Evolutionary conservation across 2,329 filamentous ascomycete species (phyloP), one percentile per base, ranked within the genome.

Genomic region (Aspergillus amoenus): DNA sequence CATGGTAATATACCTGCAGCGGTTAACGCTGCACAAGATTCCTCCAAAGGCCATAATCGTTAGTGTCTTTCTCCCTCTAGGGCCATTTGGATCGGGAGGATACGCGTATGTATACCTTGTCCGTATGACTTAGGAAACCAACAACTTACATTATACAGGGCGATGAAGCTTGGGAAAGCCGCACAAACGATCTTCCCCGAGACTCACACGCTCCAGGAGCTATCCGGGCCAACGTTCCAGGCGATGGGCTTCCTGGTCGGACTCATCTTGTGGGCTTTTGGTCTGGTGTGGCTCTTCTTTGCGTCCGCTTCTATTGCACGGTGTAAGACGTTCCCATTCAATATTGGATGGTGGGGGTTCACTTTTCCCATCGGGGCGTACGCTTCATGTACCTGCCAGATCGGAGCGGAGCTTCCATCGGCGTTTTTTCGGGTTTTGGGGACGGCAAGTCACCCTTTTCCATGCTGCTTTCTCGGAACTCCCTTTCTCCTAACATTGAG

Each of bases 1-100:
- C 7, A 78, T 90, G 42, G 84, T 83, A 5, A 82, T 90, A 47
- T 91, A 91, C 73, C 88, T 89, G 62, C 84, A 88, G 56, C 84
- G 88, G 13, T 78, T 91, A 22, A 85, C 83, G 3, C 70, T 90
- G 2, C 82, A 90, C 72, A 85, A 86, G 41, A 76, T 90, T n/a
- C 88, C 88, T 0, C 83, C 86, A 1, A 82, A 83, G 59, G 87
- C 88, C 60, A 82, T 87, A 54, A 86, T 90, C 43, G 86, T 89
- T 9, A 87, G 82, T 3, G 83, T 86, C 1, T 89, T 90, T 65
- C 74, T 90, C 0, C 88, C 88, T 1, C 76, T 90, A 1, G 87
- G 88, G 0, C 86, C 87, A 0, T 72, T 89, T 1, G 87, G 87
- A 0, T 85, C 88, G 68, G 87, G 86, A 13, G 85, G 84, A 2